Conservation (phyloP, 1,284 basidiomycete genomes). For the Apiotrichum laibachii region DNA sequence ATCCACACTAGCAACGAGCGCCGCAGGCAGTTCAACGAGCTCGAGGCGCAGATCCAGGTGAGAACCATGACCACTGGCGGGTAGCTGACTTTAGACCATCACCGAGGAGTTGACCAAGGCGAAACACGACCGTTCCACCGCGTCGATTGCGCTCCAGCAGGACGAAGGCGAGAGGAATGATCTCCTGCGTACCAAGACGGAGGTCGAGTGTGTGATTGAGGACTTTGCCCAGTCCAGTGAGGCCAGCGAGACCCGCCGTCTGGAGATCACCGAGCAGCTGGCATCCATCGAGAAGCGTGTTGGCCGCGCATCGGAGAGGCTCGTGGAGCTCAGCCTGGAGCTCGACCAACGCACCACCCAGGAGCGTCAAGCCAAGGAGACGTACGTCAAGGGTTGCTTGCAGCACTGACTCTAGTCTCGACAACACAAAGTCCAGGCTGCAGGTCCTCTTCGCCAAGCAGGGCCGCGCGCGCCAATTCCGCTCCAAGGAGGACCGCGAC, state of each 20-base stretch:
- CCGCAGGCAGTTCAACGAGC: slow-evolving; percentile 72
- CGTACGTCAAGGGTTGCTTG: slow-evolving; percentile 27
- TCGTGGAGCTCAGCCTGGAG: slow-evolving; percentile 64
- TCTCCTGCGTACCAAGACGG: slow-evolving; percentile 70
- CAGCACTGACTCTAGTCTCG: slow-evolving; percentile 54
- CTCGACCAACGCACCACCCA: slow-evolving; percentile 62
- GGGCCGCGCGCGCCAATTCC: slow-evolving; percentile 78
- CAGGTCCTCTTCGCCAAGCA: slow-evolving; percentile 79
- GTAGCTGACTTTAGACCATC: slow-evolving; percentile 57
- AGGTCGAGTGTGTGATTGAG: slow-evolving; percentile 76
- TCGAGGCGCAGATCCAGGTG: slow-evolving; percentile 80
- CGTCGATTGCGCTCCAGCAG: slow-evolving; percentile 50
- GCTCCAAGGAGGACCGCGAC: slow-evolving; percentile 78
- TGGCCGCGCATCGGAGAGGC: slow-evolving; percentile 60
- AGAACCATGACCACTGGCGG: slow-evolving; percentile 27
- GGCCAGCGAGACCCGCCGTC: slow-evolving; percentile 58
- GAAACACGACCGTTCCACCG: slow-evolving; percentile 68
- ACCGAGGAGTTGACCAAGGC: slow-evolving; percentile 70
- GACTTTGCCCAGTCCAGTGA: slow-evolving; percentile 72
- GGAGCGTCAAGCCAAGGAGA: slow-evolving; percentile 66
- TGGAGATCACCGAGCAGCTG: slow-evolving; percentile 64
- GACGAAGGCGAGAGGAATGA: slow-evolving; percentile 55
- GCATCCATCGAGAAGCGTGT: slow-evolving; percentile 62
- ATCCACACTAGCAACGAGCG: slow-evolving; percentile 78
- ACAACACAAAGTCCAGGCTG: slow-evolving; percentile 67